phyloP scores from a whole-genome alignment of 495 filamentous ascomycete genomes.

The Podospora conica region DNA sequence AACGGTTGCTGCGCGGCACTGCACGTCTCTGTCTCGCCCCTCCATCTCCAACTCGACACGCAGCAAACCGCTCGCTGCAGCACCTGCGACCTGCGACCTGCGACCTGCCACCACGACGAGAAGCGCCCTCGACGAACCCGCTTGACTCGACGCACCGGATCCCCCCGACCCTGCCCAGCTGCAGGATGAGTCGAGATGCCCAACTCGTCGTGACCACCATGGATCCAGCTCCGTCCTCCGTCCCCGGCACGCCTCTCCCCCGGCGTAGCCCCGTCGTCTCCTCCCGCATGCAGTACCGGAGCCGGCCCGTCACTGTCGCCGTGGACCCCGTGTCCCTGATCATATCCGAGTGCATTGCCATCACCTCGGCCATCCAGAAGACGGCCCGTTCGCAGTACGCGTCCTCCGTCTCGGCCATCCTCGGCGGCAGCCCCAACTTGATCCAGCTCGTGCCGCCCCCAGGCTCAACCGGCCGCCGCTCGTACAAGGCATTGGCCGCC shows the following conservation, averaged over 20 bases:
- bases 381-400: constrained; percentile 94
- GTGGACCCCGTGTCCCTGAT: constrained; percentile 92
- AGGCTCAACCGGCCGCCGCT: constrained; percentile 28
- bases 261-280: constrained; percentile 19
- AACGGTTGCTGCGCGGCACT: not conserved
- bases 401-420: constrained; percentile 90
- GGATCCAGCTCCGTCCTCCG: constrained; percentile 29
- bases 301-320: constrained; percentile 62
- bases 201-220: constrained; percentile 27
- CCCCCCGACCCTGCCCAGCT: constrained; percentile 18
- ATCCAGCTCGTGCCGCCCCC: constrained; percentile 43
- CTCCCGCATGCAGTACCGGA: constrained; percentile 43
- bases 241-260: constrained; percentile 15
- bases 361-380: constrained; percentile 97
- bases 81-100: not conserved
- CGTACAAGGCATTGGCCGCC: constrained; percentile 26
- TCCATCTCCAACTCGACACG: not conserved
- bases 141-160: constrained; percentile 23
- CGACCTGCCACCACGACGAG: not conserved
- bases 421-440: constrained; percentile 66
- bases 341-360: constrained; percentile 97
- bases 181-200: constrained; percentile 43
- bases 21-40: not conserved
- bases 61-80: not conserved
- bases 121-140: not conserved